Conservation (phyloP, 169 alveolate species). For the Cryptosporidium muris region DNA sequence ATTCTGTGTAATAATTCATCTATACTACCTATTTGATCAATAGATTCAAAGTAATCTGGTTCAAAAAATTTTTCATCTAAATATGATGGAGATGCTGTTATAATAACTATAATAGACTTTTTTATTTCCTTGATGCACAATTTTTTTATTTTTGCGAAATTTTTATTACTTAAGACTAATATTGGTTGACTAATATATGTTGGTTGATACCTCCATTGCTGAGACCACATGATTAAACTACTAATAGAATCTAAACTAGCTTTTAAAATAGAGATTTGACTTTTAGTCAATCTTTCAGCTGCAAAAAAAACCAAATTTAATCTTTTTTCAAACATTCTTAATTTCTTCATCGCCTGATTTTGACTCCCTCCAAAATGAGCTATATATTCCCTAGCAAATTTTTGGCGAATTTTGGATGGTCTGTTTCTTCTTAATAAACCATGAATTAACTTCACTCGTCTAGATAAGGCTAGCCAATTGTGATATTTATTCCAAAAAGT, state of each 20-base stretch:
- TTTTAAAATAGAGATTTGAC: constrained; percentile 14
- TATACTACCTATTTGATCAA: neutral
- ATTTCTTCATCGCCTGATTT: constrained; percentile 19
- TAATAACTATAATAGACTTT: constrained; percentile 7
- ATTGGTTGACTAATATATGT: constrained; percentile 40
- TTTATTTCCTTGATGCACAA: constrained; percentile 16
- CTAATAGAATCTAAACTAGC: constrained; percentile 13
- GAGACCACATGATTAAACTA: constrained; percentile 6
- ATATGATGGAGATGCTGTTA: constrained; percentile 43
- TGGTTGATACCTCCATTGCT: constrained; percentile 65
- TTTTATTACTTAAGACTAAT: constrained; percentile 4
- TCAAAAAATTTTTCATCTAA: constrained; percentile 14
- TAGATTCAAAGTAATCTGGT: constrained; percentile 46
- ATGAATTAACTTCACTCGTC: neutral
- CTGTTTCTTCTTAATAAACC: constrained; percentile 17
- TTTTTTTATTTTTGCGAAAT: constrained; percentile 1
- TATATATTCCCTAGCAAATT: constrained; percentile 23
- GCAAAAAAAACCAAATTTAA: constrained; percentile 47
- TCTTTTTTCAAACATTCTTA: constrained; percentile 40
- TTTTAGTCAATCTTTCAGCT: constrained; percentile 16
- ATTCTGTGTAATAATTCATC: neutral
- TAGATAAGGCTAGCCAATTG: constrained; percentile 9
- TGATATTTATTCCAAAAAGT: constrained; percentile 13
- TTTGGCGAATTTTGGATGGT: constrained; percentile 33
- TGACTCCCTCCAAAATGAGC: constrained; percentile 48